Conservation (phyloP, 2,329 filamentous ascomycete genomes). For the Penicillium thymicola region DNA sequence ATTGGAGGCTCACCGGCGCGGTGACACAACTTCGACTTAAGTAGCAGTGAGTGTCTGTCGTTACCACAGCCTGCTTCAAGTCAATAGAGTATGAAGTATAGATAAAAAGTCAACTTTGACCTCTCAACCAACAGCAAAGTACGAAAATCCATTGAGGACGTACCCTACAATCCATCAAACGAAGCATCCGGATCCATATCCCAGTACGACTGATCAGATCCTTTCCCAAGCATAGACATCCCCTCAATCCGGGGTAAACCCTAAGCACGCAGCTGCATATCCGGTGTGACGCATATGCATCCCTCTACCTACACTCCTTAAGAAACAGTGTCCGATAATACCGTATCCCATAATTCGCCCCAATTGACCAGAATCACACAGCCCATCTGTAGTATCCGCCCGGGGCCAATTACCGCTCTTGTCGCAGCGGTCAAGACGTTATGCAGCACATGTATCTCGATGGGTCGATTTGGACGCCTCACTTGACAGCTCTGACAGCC, state of each 20-base stretch:
- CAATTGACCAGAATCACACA: neutral
- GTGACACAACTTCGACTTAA: neutral
- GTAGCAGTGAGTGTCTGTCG: neutral
- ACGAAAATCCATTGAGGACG: neutral
- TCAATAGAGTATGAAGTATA: neutral
- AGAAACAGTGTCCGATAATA: neutral
- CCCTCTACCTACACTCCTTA: neutral
- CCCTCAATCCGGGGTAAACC: neutral
- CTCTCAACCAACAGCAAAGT: neutral
- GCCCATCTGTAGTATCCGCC: neutral
- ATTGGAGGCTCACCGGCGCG: too few species aligned
- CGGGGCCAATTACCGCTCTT: neutral
- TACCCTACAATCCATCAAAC: neutral
- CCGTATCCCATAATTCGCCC: too few species aligned
- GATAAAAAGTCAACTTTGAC: neutral
- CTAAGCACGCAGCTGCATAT: neutral
- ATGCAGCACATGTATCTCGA: constrained; percentile 2
- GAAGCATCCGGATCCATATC: neutral
- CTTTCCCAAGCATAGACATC: neutral
- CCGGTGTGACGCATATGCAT: neutral
- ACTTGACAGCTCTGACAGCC: neutral
- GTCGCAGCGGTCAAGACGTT: constrained; percentile 4
- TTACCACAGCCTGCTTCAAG: neutral
- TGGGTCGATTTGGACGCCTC: constrained; percentile 1
- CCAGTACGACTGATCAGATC: too few species aligned